phyloP scores from a whole-genome alignment of 371 early-diverging fungal genomes.

The Mortierella sp. region DNA sequence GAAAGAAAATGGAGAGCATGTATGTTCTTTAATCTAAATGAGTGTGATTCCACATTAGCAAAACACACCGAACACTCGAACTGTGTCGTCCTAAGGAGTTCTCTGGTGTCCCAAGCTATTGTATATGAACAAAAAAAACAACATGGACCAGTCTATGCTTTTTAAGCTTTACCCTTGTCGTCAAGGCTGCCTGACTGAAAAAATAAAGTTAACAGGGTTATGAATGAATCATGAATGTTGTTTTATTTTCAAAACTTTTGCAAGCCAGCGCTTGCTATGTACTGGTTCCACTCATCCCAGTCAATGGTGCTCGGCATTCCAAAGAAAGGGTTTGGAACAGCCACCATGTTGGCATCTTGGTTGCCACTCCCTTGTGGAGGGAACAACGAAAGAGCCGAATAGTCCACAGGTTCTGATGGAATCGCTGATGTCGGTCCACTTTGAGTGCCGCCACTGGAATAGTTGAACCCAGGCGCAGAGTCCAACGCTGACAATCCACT shows the following conservation, averaged over 20 bases:
- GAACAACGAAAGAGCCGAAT: slow-evolving; percentile 26
- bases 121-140: background rate
- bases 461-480: too few relatives aligned
- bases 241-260: slow-evolving; percentile 15
- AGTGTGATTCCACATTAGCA: slow-evolving; percentile 32
- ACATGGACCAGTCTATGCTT: too few relatives aligned
- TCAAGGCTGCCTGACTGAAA: too few relatives aligned
- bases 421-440: background rate
- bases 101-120: background rate
- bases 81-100: slow-evolving; percentile 21
- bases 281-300: slow-evolving; percentile 33
- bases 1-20: background rate
- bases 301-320: slow-evolving; percentile 20
- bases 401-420: slow-evolving; percentile 5
- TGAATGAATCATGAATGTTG: background rate
- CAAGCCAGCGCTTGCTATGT: slow-evolving; percentile 24
- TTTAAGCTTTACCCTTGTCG: too few relatives aligned
- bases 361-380: slow-evolving; percentile 13
- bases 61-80: slow-evolving; percentile 38
- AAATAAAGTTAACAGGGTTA: too few relatives aligned
- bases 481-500: background rate
- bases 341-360: slow-evolving; percentile 14
- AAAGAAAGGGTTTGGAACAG: slow-evolving; percentile 20
- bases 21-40: too few relatives aligned
- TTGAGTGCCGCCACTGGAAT: slow-evolving; percentile 3